Base-by-base conservation (phyloP, 192 early-diverging fungal genomes). In the Phlyctochytrium arcticum region DNA sequence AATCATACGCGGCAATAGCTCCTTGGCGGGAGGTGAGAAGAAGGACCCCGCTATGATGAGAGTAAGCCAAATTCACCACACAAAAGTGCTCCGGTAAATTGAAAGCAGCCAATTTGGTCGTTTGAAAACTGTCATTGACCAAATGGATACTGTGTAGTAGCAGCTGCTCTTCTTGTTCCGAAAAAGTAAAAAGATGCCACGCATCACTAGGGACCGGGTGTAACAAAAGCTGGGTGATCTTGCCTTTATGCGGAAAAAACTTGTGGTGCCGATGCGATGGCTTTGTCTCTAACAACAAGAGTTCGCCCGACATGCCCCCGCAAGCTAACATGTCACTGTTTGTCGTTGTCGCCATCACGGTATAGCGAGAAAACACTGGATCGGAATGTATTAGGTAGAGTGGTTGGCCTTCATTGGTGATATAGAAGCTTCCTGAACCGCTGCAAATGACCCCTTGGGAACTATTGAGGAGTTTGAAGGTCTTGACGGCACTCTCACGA, bases 311-410 rank as follows among this genome's bases (percentile, higher is more conserved):
- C 21, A 86, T 70, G 24, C 75, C 76, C 6, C 86, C 86, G 30
- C 71, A 71, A 17, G 80, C 81, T 17, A 83, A 67, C 21, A 87
- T 37, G 10, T 74, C 62, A 5, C 85, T 81, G 56, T 81, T 84
- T 0, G 47, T 37, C 24, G 83, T 87, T 5, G 74, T 39, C 36
- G 76, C 67, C 57, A 89, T 54, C 24, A 80, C 78, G 26, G 75
- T 63, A 68, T 89, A 88, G 59, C 75, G 76, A 24, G 48, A 58
- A 23, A 85, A 79, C 15, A 69, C 67, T 2, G 57, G 33, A 26
- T 79, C 75, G 26, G 64, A 54, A 48, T 70, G 76, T 10, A 83
- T 36, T 44, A n/a, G 15, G 21, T n/a, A 44, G 15, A n/a, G 39
- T 44, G n/a, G n/a, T n/a, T n/a, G n/a, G n/a, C n/a, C n/a, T n/a